phyloP scores from a whole-genome alignment of 2,329 filamentous ascomycete species.

The Microdochium bolleyi region DNA sequence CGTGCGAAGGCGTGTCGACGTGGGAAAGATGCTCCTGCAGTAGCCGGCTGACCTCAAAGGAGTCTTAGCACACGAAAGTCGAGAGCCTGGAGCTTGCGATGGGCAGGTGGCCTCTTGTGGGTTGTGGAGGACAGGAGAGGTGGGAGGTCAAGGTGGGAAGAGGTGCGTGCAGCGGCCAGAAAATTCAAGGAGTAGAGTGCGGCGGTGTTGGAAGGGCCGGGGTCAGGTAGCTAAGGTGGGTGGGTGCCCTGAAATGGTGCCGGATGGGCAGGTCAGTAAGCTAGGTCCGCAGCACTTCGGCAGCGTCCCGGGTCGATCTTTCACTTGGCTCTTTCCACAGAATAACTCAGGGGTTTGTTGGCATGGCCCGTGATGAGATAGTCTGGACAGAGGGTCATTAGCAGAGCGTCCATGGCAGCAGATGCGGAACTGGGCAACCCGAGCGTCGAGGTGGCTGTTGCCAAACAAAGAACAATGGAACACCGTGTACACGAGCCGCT shows the following conservation, averaged over 20 bases:
- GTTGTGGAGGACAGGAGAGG: neutral
- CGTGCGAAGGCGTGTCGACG: slow-evolving; percentile 10
- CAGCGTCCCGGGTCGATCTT: too few species aligned
- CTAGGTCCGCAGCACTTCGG: too few species aligned
- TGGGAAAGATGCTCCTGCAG: slow-evolving; percentile 55
- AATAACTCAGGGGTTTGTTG: too few species aligned
- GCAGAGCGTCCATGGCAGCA: too few species aligned
- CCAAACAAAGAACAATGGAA: too few species aligned
- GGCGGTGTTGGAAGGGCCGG: neutral
- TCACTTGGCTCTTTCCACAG: too few species aligned
- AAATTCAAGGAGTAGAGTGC: neutral
- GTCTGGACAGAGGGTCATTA: too few species aligned
- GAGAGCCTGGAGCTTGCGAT: neutral
- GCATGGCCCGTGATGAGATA: too few species aligned
- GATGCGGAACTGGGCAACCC: too few species aligned
- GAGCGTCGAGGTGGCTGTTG: too few species aligned
- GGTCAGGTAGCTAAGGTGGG: neutral
- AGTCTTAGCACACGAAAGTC: slow-evolving; percentile 24
- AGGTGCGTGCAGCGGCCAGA: neutral
- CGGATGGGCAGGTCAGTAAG: neutral
- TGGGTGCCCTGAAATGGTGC: neutral
- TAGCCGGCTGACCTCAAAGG: slow-evolving; percentile 77
- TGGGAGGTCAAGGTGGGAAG: neutral
- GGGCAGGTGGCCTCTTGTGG: neutral
- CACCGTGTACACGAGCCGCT: too few species aligned